Percentiles rank a stretch among this genome's conserved stretches.
phyloP scores from a whole-genome alignment of 768 basidiomycete genomes.

The Dioszegia hungarica region DNA sequence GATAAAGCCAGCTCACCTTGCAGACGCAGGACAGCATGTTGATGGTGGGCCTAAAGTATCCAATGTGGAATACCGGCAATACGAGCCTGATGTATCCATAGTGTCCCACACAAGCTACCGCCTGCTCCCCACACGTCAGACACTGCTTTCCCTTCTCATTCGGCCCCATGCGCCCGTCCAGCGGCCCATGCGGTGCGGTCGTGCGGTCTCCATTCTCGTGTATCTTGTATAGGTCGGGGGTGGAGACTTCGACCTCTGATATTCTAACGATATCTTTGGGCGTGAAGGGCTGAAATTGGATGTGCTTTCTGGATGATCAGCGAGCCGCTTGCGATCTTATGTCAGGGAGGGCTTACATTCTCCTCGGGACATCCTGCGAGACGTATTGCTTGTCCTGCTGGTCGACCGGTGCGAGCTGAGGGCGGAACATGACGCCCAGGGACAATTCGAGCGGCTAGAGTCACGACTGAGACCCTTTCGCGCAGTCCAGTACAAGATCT shows the following conservation, averaged over 20 bases:
- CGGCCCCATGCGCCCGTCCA: conserved; percentile 86
- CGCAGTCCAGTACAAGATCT: too few species aligned
- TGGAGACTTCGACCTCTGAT: conserved; percentile 92
- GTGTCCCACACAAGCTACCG: conserved; percentile 94
- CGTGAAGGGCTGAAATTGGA: conserved; percentile 91
- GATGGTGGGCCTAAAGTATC: conserved; percentile 95
- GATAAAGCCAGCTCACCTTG: conserved; percentile 61
- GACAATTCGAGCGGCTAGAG: too few species aligned
- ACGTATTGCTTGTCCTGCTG: conserved; percentile 49
- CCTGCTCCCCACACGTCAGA: conserved; percentile 86
- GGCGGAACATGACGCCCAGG: conserved; percentile 6
- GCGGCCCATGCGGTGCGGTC: conserved; percentile 84
- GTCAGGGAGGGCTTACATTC: conserved; percentile 50
- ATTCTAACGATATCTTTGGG: conserved; percentile 93
- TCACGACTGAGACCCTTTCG: too few species aligned
- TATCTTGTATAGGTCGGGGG: conserved; percentile 79
- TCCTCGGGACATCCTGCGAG: conserved; percentile 47
- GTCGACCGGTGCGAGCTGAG: conserved; percentile 13
- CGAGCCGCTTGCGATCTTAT: too few species aligned
- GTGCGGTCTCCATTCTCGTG: conserved; percentile 55
- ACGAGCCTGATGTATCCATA: conserved; percentile 97
- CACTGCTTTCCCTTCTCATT: conserved; percentile 88
- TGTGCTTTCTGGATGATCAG: conserved; percentile 65
- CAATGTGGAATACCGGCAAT: conserved; percentile 96
- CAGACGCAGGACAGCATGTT: conserved; percentile 91